Base-by-base conservation (phyloP, 2,329 filamentous ascomycete species). In the Leptoxyphium fumago region DNA sequence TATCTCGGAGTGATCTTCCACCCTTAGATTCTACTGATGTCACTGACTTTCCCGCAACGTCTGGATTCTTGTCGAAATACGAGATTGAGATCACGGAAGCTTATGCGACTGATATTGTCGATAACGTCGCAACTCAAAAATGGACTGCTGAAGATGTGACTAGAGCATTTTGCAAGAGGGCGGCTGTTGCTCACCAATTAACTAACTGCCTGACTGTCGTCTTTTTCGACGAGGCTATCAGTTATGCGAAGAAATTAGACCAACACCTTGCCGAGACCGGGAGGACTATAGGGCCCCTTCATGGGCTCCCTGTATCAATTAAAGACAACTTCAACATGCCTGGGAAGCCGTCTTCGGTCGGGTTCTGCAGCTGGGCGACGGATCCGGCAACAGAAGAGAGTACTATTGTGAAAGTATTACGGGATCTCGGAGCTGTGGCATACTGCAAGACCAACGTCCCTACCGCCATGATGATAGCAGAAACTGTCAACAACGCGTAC, bases 401-500 rank as follows among this genome's bases (percentile, higher is more conserved):
- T 0, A 67, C 71, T 0, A 62, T 82, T 6, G 73, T 82, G 0
- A 66, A 73, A 8, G 63, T 81, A 1, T 60, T 84, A 3, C 61
- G 74, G 21, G 65, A 68, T 14, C 66, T 77, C 0, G 81, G 81
- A 1, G 80, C 80, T 1, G 68, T 84, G 0, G 62, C 80, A n/a
- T 80, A 83, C 50, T 71, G 74, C 50, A 84, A 84, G 61, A 84
- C 80, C 1, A 83, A 82, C 51, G 66, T 84, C 2, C 79, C 80
- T 0, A 79, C 75, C 1, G 75, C 76, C 10, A 78, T 81, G 70
- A 81, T 83, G 78, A 79, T 80, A 42, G 72, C 76, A 10, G 79
- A 82, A 55, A 74, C 69, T 1, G 74, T 79, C 13, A 82, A 82
- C 61, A 79, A 80, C 50, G 66, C 74, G 2, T 76, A 77, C 51